Evolutionary conservation across 1,284 basidiomycete genomes (phyloP), one percentile per base, ranked within the genome.

Genomic region (Pisolithus thermaeus): DNA sequence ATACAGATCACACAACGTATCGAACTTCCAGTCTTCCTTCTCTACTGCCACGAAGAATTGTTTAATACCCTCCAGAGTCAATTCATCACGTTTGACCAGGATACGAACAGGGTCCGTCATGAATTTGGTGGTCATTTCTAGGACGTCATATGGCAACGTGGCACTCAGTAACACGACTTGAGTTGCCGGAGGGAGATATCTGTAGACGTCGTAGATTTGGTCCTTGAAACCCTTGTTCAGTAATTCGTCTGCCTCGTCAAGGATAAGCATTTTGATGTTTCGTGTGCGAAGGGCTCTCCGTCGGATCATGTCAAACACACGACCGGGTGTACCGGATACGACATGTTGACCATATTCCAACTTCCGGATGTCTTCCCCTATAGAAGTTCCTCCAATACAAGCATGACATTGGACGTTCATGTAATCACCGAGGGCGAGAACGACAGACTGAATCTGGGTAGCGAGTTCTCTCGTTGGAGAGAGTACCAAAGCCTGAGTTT

Each of bases 11-110:
- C 94, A 98, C 20, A 99, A 79, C 0, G 96, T 99, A 73, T 99
- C 97, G 63, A 98, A 96, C 70, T 99, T 99, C 96, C 96, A 99
- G 65, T 99, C 97, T 71, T 99, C 97, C 77, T 98, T 98, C 74
- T 99, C 97, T 52, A 99, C 96, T 27, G 96, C 96, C 42, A 99
- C 94, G 73, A 97, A 99, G 80, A 99, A 99, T 69, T 99, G 97
- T 71, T 98, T 99, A 78, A 99, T 99, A 23, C 97, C 96, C 70
- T 99, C 97, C 51, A 99, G 79, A 46, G 97, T 99, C 77, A 99
- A 81, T 73, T 99, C 97, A 69, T 99, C 97, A 85, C 96, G 94
- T 78, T 99, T 98, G 70, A 99, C 97, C 57, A 99, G 87, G 65
- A 99, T 98, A 50, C 96, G 89, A 62, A 99, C 92, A 22, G 93